Percentiles rank a stretch among this genome's conserved stretches.
These are phyloP conservation scores for Hyaloperonospora arabidopsidis DNA, from an alignment of 352 stramenopile species.

Conservation along the genomic window DNA sequence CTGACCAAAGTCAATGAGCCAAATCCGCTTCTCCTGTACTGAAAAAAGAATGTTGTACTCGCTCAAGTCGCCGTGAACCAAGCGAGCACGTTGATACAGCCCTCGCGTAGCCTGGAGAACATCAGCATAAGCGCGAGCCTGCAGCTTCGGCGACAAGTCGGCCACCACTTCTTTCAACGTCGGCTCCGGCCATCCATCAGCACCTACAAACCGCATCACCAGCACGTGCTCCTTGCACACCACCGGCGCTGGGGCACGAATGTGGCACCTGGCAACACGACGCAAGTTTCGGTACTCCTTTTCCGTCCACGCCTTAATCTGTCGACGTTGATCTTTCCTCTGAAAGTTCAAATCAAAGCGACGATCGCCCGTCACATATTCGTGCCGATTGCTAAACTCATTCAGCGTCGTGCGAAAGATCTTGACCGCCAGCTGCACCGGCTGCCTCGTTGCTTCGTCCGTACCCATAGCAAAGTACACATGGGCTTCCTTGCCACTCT, in stretches of 20 bases:
- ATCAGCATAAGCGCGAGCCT: slow-evolving; percentile 47
- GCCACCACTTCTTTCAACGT: slow-evolving; percentile 52
- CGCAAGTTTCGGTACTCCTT: slow-evolving; percentile 67
- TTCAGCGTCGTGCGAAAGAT: slow-evolving; percentile 83
- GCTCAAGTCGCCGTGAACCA: slow-evolving; percentile 65
- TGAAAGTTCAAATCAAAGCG: slow-evolving; percentile 71
- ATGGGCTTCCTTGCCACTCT: slow-evolving; percentile 77
- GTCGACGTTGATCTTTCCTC: slow-evolving; percentile 54
- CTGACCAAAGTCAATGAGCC: slow-evolving; percentile 91
- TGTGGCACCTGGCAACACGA: slow-evolving; percentile 36
- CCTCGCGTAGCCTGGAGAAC: slow-evolving; percentile 37
- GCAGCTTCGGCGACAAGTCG: slow-evolving; percentile 42
- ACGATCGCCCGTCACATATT: slow-evolving; percentile 78
- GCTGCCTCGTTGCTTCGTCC: slow-evolving; percentile 35
- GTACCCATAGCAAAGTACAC: slow-evolving; percentile 68
- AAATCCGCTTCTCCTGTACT: slow-evolving; percentile 48
- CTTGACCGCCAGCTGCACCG: slow-evolving; percentile 50
- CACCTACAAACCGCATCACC: slow-evolving; percentile 65
- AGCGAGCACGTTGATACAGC: slow-evolving; percentile 45
- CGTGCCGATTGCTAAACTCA: slow-evolving; percentile 72
- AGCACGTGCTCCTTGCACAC: slow-evolving; percentile 62
- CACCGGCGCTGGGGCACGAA: slow-evolving; percentile 38
- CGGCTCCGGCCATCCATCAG: slow-evolving; percentile 48
- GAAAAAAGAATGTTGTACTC: slow-evolving; percentile 88
- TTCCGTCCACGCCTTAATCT: slow-evolving; percentile 69